Conservation (phyloP, 106 monocot species). For the Dendrobium chrysotoxum region DNA sequence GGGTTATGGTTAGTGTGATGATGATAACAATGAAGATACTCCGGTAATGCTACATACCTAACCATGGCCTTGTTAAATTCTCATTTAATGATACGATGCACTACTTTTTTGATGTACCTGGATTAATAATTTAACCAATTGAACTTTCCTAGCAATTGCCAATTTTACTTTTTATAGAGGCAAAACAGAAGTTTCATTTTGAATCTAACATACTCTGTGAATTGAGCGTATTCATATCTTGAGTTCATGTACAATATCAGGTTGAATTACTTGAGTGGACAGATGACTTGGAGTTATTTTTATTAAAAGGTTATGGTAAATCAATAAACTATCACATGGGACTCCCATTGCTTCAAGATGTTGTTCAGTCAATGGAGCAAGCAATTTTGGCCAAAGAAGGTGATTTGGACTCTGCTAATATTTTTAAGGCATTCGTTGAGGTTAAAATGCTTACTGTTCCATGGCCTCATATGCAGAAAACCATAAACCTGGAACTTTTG, state of each 20-base stretch:
- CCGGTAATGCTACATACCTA: not conserved
- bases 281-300: constrained; percentile 86
- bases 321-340: constrained; percentile 95
- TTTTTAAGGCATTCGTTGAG: not conserved
- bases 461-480: constrained; percentile 48
- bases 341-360: constrained; percentile 77
- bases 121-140: not conserved
- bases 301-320: constrained; percentile 95
- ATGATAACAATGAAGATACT: not conserved
- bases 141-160: not conserved
- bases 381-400: constrained; percentile 80
- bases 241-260: constrained; percentile 22
- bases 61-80: not conserved
- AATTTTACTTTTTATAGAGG: not conserved
- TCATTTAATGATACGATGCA: not conserved
- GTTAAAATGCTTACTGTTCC: not conserved
- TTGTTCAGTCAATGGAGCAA: constrained; percentile 78
- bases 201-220: not conserved
- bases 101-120: not conserved
- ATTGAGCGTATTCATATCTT: not conserved
- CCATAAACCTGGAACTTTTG: constrained; percentile 46
- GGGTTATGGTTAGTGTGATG: not conserved
- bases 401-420: constrained; percentile 13
- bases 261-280: constrained; percentile 91
- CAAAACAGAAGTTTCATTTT: not conserved